Conservation (phyloP, 78 protist species). For the Polysphondylium violaceum region DNA sequence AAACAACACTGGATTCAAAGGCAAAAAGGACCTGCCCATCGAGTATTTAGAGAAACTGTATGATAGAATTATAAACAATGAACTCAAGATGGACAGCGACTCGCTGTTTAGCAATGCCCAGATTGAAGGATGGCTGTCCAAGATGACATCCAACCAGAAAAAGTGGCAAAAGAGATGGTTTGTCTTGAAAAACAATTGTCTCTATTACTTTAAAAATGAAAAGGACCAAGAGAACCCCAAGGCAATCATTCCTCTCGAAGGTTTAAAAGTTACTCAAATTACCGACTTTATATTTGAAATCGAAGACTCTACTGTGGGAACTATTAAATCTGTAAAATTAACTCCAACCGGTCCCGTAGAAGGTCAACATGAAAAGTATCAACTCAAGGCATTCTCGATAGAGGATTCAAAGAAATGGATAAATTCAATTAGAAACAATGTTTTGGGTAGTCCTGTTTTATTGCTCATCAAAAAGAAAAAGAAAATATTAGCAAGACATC, state of each 20-base stretch:
- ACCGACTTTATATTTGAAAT: conserved; percentile 29
- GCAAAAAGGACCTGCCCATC: conserved; percentile 33
- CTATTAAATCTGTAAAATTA: conserved; percentile 58
- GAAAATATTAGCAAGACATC: conserved; percentile 11
- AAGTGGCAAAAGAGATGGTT: conserved; percentile 81
- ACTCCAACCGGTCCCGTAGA: conserved; percentile 48
- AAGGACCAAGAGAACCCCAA: conserved; percentile 60
- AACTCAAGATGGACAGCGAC: conserved; percentile 35
- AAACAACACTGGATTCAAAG: conserved; percentile 27
- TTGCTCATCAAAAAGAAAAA: conserved; percentile 56
- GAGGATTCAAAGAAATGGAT: conserved; percentile 50
- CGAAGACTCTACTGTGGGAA: conserved; percentile 37
- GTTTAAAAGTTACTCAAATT: conserved; percentile 23
- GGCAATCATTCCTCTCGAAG: conserved; percentile 65
- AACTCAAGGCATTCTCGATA: conserved; percentile 3
- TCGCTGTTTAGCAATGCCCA: conserved; percentile 50
- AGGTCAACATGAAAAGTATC: conserved; percentile 59
- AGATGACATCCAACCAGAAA: conserved; percentile 67
- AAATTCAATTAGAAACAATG: conserved; percentile 34
- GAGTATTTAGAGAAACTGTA: conserved; percentile 52
- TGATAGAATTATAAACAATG: conserved; percentile 44
- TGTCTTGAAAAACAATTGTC: conserved; percentile 74
- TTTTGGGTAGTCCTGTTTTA: conserved; percentile 55
- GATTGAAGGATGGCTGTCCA: conserved; percentile 51
- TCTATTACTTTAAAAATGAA: conserved; percentile 69